phyloP scores from a whole-genome alignment of 768 basidiomycete species.

The Termitomyces sp. region DNA sequence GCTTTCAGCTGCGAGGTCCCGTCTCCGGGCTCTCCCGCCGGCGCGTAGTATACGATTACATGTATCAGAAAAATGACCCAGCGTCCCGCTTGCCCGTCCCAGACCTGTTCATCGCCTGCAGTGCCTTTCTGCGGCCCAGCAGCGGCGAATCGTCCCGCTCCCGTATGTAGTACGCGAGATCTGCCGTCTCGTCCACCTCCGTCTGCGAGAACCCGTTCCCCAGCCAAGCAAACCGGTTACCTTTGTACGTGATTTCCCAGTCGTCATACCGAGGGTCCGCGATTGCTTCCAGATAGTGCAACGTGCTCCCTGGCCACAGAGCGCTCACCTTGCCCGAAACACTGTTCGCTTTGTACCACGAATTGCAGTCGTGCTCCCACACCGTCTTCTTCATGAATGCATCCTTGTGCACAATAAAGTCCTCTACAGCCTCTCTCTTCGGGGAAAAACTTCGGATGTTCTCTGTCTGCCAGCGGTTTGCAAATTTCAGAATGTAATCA shows the following conservation, averaged over 20 bases:
- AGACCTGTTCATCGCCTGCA: conserved; percentile 8
- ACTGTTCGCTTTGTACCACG: conserved; percentile 29
- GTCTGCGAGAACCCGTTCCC: conserved; percentile 30
- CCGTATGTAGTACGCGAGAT: conserved; percentile 27
- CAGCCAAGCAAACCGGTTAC: conserved; percentile 28
- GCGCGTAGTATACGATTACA: not conserved
- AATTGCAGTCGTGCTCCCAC: conserved; percentile 24
- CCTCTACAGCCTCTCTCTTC: conserved; percentile 26
- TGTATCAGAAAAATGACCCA: not conserved
- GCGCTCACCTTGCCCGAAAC: conserved; percentile 24
- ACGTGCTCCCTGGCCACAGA: conserved; percentile 29
- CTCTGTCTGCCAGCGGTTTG: conserved; percentile 29
- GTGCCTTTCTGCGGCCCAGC: conserved; percentile 8
- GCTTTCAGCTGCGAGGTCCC: not conserved
- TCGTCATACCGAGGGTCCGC: conserved; percentile 28
- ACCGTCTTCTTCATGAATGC: conserved; percentile 28
- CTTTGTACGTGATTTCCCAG: conserved; percentile 27
- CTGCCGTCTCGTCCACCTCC: conserved; percentile 24
- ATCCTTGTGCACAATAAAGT: conserved; percentile 26
- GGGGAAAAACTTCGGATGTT: conserved; percentile 30
- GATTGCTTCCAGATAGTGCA: conserved; percentile 30
- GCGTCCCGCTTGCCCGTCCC: not conserved
- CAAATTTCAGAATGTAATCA: conserved; percentile 28
- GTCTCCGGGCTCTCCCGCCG: not conserved
- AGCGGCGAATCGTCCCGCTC: conserved; percentile 7